These are phyloP conservation scores for Erysimum pusillum DNA, from an alignment of 441 rosid genomes.

Conservation along the genomic window DNA sequence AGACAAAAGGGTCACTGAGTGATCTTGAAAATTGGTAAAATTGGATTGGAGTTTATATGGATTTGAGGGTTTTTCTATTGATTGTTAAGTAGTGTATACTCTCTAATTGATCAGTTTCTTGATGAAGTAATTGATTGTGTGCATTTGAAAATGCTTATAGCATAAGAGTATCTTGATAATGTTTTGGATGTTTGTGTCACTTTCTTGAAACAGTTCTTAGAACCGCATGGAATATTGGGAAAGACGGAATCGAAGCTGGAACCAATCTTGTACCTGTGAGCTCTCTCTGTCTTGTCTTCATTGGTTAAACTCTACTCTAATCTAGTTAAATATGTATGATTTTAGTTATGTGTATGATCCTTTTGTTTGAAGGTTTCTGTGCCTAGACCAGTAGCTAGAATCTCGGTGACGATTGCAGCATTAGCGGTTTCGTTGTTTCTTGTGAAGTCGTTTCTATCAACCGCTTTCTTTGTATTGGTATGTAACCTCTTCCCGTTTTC, in stretches of 20 bases:
- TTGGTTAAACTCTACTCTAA: background rate
- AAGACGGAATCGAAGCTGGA: constrained; percentile 86
- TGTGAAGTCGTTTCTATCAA: constrained; percentile 80
- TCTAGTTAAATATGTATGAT: background rate
- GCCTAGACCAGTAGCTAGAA: constrained; percentile 85
- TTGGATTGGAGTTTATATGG: constrained; percentile 2
- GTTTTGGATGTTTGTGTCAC: background rate
- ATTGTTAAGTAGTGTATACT: too few species aligned
- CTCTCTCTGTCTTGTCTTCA: constrained; percentile 20
- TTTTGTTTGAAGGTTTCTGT: constrained; percentile 54
- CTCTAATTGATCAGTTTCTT: background rate
- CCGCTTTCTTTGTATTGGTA: constrained; percentile 89
- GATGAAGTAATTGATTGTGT: constrained; percentile 7
- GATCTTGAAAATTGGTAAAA: background rate
- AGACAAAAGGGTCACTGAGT: constrained; percentile 27
- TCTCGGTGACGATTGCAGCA: constrained; percentile 62
- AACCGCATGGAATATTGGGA: constrained; percentile 81
- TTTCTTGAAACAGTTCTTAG: constrained; percentile 59
- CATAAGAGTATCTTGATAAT: background rate
- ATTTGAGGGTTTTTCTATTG: constrained; percentile 14
- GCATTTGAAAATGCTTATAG: background rate
- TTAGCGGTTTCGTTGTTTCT: constrained; percentile 62
- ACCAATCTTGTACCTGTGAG: constrained; percentile 88
- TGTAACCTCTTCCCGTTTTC: constrained; percentile 9
- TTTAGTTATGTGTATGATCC: background rate